Conservation (phyloP, 306 rosid species). For the Quillaja saponaria region DNA sequence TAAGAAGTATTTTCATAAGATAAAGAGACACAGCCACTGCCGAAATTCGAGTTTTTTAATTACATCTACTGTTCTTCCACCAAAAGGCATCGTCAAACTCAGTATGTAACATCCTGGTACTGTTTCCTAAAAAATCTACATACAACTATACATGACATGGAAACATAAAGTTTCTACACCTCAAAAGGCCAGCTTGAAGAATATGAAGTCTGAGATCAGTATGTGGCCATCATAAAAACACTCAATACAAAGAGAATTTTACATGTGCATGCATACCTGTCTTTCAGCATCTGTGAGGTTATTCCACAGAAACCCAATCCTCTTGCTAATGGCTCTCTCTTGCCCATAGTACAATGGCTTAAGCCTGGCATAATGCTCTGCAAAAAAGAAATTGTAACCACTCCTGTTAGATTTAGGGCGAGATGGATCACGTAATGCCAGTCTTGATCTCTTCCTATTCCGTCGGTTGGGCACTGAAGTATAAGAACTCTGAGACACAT, state of each 20-base stretch:
- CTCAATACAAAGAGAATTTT: background rate
- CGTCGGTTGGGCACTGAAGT: constrained; percentile 31
- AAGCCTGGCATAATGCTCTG: constrained; percentile 69
- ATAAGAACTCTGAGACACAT: constrained; percentile 37
- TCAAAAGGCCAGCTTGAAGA: background rate
- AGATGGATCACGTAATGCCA: constrained; percentile 59
- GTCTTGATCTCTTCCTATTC: constrained; percentile 54
- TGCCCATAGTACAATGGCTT: constrained; percentile 63
- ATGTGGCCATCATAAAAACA: background rate
- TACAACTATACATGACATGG: background rate
- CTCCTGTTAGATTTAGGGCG: constrained; percentile 77
- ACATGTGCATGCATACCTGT: constrained; percentile 50
- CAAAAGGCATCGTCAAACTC: constrained; percentile 5
- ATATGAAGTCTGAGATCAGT: constrained; percentile 6
- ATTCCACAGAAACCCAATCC: constrained; percentile 69
- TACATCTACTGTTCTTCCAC: too few relatives aligned
- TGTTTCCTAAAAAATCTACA: too few relatives aligned
- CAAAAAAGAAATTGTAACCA: constrained; percentile 75
- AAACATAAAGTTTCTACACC: background rate
- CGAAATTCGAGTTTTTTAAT: too few relatives aligned
- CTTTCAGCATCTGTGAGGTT: constrained; percentile 76
- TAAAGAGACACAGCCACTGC: too few relatives aligned
- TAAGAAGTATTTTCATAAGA: too few relatives aligned
- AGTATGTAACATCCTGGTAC: constrained; percentile 1
- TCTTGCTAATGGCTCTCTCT: constrained; percentile 73